These are phyloP conservation scores for Penicillium hordei DNA, from an alignment of 2,329 filamentous ascomycete species.

Conservation along the genomic window DNA sequence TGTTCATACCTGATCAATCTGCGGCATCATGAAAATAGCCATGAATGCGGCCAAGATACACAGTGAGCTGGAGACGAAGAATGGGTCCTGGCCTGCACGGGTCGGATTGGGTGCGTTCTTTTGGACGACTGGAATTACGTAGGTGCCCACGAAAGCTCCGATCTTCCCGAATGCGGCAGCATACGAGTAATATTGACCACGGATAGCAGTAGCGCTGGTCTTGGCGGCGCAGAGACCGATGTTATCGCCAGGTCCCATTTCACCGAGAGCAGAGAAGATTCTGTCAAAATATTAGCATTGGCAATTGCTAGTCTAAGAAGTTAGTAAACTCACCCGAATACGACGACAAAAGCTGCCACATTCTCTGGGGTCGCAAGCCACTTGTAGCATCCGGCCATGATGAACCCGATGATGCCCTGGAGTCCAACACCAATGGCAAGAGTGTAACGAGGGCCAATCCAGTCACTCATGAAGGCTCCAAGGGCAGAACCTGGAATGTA, in stretches of 20 bases:
- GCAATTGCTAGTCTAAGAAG: neutral
- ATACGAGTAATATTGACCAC: constrained; percentile 68
- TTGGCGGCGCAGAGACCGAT: constrained; percentile 86
- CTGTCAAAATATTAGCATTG: constrained; percentile 28
- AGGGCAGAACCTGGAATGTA: constrained; percentile 80
- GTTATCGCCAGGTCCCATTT: constrained; percentile 86
- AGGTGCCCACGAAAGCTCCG: constrained; percentile 78
- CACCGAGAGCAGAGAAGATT: constrained; percentile 73
- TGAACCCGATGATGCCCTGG: constrained; percentile 79
- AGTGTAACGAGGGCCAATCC: constrained; percentile 73
- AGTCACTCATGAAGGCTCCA: constrained; percentile 75
- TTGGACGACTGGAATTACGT: constrained; percentile 72
- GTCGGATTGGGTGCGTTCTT: constrained; percentile 56
- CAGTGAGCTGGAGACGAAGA: constrained; percentile 77
- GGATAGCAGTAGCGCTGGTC: constrained; percentile 82
- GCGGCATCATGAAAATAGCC: constrained; percentile 67
- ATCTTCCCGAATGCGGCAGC: constrained; percentile 50
- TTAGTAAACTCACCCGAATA: constrained; percentile 59
- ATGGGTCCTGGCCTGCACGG: constrained; percentile 76
- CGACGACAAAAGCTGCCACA: constrained; percentile 73
- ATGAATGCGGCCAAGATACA: constrained; percentile 73
- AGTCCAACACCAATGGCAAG: constrained; percentile 68
- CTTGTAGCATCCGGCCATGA: constrained; percentile 79
- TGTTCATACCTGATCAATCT: constrained; percentile 60
- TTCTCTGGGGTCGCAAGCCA: constrained; percentile 65